phyloP scores from a whole-genome alignment of 768 basidiomycete species.

The Paxillus involutus region DNA sequence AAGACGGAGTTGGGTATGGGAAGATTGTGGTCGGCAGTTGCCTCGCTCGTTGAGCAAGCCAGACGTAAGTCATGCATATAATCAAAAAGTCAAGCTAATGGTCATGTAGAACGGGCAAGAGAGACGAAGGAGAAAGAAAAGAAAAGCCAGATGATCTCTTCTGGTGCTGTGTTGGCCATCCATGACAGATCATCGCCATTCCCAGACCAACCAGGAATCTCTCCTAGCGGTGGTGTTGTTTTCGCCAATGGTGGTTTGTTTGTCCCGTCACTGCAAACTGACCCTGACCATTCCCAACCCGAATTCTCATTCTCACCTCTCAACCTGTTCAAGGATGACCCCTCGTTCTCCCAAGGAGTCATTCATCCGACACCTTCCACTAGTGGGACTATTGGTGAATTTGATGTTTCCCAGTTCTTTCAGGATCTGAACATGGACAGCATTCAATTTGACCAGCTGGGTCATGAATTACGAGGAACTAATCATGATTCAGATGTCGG shows the following conservation, averaged over 20 bases:
- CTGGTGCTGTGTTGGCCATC: not conserved
- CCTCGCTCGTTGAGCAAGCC: not conserved
- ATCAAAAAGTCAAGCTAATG: not conserved
- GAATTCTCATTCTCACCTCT: not conserved
- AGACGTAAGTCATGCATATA: not conserved
- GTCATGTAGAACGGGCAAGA: not conserved
- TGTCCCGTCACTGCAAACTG: too few species aligned
- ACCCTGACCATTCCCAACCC: too few species aligned
- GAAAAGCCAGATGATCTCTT: not conserved
- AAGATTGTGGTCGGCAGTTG: not conserved
- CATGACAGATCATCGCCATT: not conserved
- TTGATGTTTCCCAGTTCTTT: not conserved
- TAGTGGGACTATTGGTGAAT: not conserved
- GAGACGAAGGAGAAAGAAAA: not conserved
- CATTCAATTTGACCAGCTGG: not conserved
- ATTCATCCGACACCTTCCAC: too few species aligned
- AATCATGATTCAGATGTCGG: not conserved
- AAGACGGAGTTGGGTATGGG: not conserved
- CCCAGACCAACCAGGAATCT: not conserved
- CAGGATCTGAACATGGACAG: not conserved
- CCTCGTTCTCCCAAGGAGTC: not conserved
- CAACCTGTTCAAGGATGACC: not conserved
- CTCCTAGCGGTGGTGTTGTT: too few species aligned
- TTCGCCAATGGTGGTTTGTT: too few species aligned
- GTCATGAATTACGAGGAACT: not conserved